A percentile compares a stretch with the other conserved stretches of the same genome.
phyloP scores from a whole-genome alignment of 805 yeast species.

The Pichia manshurica region DNA sequence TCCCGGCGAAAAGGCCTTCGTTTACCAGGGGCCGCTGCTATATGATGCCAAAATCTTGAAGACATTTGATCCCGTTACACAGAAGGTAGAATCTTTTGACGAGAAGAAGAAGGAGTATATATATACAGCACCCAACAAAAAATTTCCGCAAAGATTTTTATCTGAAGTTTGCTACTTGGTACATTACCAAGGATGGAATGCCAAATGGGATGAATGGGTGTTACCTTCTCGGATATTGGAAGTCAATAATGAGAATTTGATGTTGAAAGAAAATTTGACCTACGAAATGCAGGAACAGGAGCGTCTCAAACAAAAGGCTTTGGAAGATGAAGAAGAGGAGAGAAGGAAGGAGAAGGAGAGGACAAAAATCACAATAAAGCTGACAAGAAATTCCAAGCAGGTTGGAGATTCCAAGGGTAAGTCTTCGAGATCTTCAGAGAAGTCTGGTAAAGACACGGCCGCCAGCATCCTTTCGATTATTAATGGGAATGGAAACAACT shows the following conservation, averaged over 20 bases:
- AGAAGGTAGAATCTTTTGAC: conserved; percentile 28
- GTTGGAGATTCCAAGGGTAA: neutral
- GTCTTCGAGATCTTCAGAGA: neutral
- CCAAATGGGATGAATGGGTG: conserved; percentile 98
- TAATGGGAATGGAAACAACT: neutral
- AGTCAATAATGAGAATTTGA: conserved; percentile 60
- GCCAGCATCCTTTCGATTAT: neutral
- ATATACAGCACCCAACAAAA: conserved; percentile 19
- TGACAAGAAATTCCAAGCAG: neutral
- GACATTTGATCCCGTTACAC: conserved; percentile 50
- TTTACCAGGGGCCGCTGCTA: conserved; percentile 85
- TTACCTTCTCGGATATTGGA: conserved; percentile 60
- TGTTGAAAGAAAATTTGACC: conserved; percentile 55
- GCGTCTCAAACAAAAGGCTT: conserved; percentile 4
- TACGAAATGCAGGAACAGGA: conserved; percentile 6
- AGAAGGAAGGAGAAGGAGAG: neutral
- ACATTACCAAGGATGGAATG: conserved; percentile 94
- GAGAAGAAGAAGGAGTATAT: conserved; percentile 36
- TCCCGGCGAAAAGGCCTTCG: conserved; percentile 44
- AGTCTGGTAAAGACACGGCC: neutral
- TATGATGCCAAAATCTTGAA: conserved; percentile 81
- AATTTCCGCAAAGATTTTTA: conserved; percentile 18
- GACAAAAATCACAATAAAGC: neutral
- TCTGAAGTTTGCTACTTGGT: conserved; percentile 44
- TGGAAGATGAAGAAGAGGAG: neutral